Percentiles rank a stretch among this genome's conserved stretches.
These are phyloP conservation scores for Aspergillus ustus DNA, from an alignment of 2,329 filamentous ascomycete genomes.

Conservation along the genomic window DNA sequence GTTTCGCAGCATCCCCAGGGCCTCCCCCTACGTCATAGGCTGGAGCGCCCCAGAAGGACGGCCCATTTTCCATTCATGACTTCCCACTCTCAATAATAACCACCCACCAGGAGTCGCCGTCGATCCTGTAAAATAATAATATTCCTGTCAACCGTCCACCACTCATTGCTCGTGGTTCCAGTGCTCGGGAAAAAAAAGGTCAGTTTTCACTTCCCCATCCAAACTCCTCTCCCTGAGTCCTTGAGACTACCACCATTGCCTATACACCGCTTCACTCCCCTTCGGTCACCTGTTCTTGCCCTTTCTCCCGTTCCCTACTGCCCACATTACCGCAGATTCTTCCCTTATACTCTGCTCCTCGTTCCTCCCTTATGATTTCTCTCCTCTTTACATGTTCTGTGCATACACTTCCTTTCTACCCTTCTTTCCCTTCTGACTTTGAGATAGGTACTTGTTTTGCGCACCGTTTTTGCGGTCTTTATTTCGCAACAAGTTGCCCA, in stretches of 20 bases:
- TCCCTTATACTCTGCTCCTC: slow-evolving; percentile 13
- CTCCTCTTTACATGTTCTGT: slow-evolving; percentile 12
- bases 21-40: slow-evolving; percentile 38
- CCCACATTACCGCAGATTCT: slow-evolving; percentile 11
- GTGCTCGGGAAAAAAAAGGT: slow-evolving; percentile 25
- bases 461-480: slow-evolving; percentile 6
- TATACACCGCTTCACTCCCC: slow-evolving; percentile 31
- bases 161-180: slow-evolving; percentile 16
- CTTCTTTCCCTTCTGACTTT: slow-evolving; percentile 9
- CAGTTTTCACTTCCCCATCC: slow-evolving; percentile 22
- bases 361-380: slow-evolving; percentile 13
- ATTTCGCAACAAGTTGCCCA: slow-evolving; percentile 3
- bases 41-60: slow-evolving; percentile 31
- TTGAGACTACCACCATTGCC: slow-evolving; percentile 6
- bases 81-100: slow-evolving; percentile 13
- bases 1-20: slow-evolving; percentile 26
- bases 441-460: slow-evolving; percentile 13
- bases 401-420: neutral
- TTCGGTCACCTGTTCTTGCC: slow-evolving; percentile 18
- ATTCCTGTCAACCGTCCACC: slow-evolving; percentile 3
- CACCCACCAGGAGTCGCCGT: slow-evolving; percentile 26
- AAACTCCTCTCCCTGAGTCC: neutral
- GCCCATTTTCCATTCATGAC: slow-evolving; percentile 27
- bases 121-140: slow-evolving; percentile 21
- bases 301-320: slow-evolving; percentile 11